A percentile compares a stretch with the other conserved stretches of the same genome.
phyloP scores from a whole-genome alignment of 768 basidiomycete species.

The Russula griseocarnosa region DNA sequence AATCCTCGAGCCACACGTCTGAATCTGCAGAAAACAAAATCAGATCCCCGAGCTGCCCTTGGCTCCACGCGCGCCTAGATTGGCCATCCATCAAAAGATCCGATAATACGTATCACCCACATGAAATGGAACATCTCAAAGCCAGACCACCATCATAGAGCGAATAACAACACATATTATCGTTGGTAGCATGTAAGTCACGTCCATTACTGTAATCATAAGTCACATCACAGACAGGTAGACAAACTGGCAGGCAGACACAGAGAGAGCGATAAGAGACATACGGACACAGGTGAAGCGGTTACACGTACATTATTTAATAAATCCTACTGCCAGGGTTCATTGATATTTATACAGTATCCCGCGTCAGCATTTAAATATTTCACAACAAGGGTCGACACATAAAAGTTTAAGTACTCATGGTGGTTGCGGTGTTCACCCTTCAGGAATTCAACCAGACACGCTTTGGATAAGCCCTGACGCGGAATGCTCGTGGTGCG shows the following conservation, averaged over 20 bases:
- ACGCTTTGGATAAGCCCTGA: constrained; percentile 25
- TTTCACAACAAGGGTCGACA: not conserved
- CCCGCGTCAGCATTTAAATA: not conserved
- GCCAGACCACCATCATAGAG: not conserved
- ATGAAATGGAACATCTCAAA: not conserved
- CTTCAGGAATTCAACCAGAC: too few species aligned
- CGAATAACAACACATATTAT: not conserved
- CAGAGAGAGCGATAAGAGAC: not conserved
- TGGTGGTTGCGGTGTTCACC: not conserved
- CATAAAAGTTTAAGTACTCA: too few species aligned
- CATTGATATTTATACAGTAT: not conserved
- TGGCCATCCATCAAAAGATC: too few species aligned
- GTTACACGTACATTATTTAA: not conserved
- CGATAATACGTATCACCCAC: not conserved
- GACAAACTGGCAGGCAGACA: not conserved
- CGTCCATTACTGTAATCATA: not conserved
- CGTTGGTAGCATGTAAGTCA: not conserved
- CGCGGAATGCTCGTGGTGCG: constrained; percentile 9
- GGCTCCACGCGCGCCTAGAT: constrained; percentile 6
- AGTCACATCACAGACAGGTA: not conserved
- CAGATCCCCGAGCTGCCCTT: not conserved
- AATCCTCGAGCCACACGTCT: not conserved
- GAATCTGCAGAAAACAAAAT: not conserved
- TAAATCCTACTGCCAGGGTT: not conserved
- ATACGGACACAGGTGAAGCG: not conserved